Evolutionary conservation across 768 basidiomycete species (phyloP).

Genomic region (Boletus sp.): DNA sequence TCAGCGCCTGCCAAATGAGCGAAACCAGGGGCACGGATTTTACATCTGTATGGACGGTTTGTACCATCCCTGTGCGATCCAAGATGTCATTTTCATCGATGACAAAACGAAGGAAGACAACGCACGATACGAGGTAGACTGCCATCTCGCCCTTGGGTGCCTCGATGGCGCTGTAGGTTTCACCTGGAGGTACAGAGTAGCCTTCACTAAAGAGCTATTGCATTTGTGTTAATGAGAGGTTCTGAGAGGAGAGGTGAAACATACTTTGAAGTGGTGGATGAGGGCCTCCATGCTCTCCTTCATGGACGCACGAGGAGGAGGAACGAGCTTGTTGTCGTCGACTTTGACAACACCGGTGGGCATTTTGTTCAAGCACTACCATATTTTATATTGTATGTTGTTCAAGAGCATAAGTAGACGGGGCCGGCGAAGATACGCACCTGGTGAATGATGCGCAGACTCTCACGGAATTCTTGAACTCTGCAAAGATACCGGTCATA

Average conservation of each 20-base stretch:
- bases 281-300: conserved; percentile 99
- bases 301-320: conserved; percentile 96
- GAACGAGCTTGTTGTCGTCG: conserved; percentile 96
- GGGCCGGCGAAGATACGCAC: conserved; percentile 30
- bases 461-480: conserved; percentile 98
- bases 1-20: conserved; percentile 95
- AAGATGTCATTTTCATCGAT: background rate
- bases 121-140: conserved; percentile 94
- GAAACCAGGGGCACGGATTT: conserved; percentile 95
- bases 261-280: conserved; percentile 97
- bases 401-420: background rate
- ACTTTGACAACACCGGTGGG: conserved; percentile 89
- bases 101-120: conserved; percentile 8
- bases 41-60: conserved; percentile 95
- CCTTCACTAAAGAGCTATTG: conserved; percentile 90
- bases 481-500: conserved; percentile 97
- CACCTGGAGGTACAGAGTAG: conserved; percentile 92
- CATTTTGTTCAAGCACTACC: conserved; percentile 94
- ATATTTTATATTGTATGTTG: background rate
- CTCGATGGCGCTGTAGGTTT: conserved; percentile 97
- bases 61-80: conserved; percentile 69
- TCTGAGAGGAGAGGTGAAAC: background rate
- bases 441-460: conserved; percentile 82
- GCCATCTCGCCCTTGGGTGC: conserved; percentile 99
- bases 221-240: background rate